These are phyloP conservation scores for Nigrospora oryzae DNA, from an alignment of 2,329 filamentous ascomycete species.

Conservation along the genomic window DNA sequence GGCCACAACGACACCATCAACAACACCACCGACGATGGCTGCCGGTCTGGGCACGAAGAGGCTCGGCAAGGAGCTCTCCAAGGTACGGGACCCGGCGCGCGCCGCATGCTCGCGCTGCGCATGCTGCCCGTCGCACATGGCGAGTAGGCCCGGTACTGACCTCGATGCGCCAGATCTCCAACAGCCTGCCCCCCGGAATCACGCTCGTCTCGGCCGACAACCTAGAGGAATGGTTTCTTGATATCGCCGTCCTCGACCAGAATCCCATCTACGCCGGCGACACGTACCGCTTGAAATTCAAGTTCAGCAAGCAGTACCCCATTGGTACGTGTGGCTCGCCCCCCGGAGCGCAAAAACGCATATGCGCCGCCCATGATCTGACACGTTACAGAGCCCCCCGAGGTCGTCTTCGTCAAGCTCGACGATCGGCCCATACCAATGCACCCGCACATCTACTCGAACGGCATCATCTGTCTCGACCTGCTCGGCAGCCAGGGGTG, in stretches of 20 bases:
- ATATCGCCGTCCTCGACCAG: conserved; percentile 80
- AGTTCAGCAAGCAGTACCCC: conserved; percentile 75
- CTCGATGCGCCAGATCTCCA: conserved; percentile 36
- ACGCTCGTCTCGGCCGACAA: conserved; percentile 72
- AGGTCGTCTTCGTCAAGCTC: conserved; percentile 76
- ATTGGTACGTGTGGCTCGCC: conserved; percentile 56
- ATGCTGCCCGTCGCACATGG: conserved; percentile 43
- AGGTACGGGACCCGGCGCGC: conserved; percentile 29
- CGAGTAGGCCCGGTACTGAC: too few species aligned
- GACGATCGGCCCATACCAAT: conserved; percentile 69
- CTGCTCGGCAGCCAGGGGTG: conserved; percentile 81
- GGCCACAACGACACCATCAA: conserved; percentile 9
- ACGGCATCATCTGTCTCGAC: conserved; percentile 97
- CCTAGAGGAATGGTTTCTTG: conserved; percentile 84
- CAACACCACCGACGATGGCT: conserved; percentile 2
- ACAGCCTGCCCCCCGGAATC: conserved; percentile 60
- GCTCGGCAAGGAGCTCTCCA: conserved; percentile 49
- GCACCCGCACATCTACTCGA: conserved; percentile 96
- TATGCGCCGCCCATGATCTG: background rate
- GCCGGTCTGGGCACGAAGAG: conserved; percentile 46
- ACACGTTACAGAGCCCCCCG: conserved; percentile 65
- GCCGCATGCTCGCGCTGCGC: background rate
- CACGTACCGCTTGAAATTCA: conserved; percentile 78
- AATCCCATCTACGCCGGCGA: conserved; percentile 83
- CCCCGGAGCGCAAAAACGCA: background rate